Evolutionary conservation across 176 grass and related monocot genomes (phyloP).

Genomic region (Eremochloa ophiuroides): DNA sequence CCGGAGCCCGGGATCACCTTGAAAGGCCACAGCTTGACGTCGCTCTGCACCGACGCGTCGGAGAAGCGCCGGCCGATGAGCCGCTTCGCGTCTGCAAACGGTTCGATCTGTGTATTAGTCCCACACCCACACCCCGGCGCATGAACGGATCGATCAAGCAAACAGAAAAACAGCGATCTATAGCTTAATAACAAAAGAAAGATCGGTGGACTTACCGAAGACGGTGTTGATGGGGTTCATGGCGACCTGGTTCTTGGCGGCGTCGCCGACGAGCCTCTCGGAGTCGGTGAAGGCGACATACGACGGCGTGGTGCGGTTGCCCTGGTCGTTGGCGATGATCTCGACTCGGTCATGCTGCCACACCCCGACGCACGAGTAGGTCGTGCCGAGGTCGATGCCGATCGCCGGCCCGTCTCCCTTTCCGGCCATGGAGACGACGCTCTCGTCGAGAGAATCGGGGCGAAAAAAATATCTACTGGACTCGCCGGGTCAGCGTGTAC

Average conservation of each 20-base stretch:
- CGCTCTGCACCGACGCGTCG: neutral
- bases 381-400: slow-evolving; percentile 88
- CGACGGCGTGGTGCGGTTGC: slow-evolving; percentile 82
- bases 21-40: neutral
- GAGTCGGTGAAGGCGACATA: slow-evolving; percentile 81
- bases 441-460: neutral
- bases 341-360: slow-evolving; percentile 90
- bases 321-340: slow-evolving; percentile 96
- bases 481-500: neutral
- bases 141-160: neutral
- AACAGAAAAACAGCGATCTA: neutral
- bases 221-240: slow-evolving; percentile 95
- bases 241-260: slow-evolving; percentile 94
- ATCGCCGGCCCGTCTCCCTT: slow-evolving; percentile 88
- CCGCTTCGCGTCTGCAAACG: neutral
- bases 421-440: slow-evolving; percentile 35
- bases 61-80: neutral
- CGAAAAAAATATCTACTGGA: neutral
- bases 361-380: slow-evolving; percentile 88
- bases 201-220: slow-evolving; percentile 22
- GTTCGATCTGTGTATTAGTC: neutral
- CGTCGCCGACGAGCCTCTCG: slow-evolving; percentile 75
- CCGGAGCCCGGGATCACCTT: neutral
- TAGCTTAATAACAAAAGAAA: neutral
- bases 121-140: neutral